Percentiles rank a stretch among this genome's conserved stretches.
Conservation (phyloP, 2,329 filamentous ascomycete species). For the Monosporascus ibericus region DNA sequence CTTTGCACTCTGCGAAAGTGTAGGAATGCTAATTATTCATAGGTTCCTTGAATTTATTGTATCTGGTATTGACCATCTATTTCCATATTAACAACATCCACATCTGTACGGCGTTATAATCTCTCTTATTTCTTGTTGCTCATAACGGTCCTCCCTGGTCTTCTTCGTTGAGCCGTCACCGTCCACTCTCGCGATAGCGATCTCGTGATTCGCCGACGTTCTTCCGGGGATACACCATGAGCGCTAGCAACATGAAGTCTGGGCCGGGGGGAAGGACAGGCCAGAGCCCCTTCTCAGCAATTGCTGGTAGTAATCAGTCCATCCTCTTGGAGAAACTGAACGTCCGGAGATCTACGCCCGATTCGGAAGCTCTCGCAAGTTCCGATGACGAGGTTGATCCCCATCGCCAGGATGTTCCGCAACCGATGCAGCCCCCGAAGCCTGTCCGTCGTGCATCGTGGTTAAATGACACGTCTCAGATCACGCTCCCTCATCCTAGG, state of each 20-base stretch:
- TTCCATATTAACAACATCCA: background rate
- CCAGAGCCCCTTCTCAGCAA: conserved; percentile 37
- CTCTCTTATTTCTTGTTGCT: background rate
- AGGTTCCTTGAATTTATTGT: background rate
- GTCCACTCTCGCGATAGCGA: background rate
- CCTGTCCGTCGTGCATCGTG: conserved; percentile 72
- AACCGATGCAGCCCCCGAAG: conserved; percentile 47
- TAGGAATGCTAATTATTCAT: background rate
- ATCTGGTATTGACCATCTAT: background rate
- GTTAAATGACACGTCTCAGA: conserved; percentile 74
- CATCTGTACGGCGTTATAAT: background rate
- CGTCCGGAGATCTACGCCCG: conserved; percentile 78
- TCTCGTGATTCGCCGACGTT: conserved; percentile 3
- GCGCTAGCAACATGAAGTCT: conserved; percentile 43
- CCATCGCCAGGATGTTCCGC: conserved; percentile 47
- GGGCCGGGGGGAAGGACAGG: conserved; percentile 46
- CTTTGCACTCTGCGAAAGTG: background rate
- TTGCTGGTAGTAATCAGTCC: conserved; percentile 54
- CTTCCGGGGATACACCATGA: conserved; percentile 37
- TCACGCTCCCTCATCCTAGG: conserved; percentile 51
- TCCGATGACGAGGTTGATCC: conserved; percentile 87
- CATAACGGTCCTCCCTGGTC: background rate
- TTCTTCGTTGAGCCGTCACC: background rate
- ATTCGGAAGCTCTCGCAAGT: conserved; percentile 88
- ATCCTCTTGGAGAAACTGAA: conserved; percentile 70